Evolutionary conservation across 169 alveolate genomes (phyloP).

Genomic region (Plasmodium reichenowi): DNA sequence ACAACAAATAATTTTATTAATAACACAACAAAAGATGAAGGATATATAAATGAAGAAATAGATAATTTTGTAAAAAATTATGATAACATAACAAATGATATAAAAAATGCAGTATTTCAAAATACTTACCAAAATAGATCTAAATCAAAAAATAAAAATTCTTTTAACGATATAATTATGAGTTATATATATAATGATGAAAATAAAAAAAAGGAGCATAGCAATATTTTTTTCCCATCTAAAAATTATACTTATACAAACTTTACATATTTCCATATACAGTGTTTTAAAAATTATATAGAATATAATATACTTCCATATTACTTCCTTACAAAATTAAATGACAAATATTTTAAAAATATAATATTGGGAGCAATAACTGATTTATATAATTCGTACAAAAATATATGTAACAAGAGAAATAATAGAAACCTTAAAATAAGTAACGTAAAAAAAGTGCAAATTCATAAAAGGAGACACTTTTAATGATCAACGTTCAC

Average conservation of each 20-base stretch:
- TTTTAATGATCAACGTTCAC: conserved; percentile 5
- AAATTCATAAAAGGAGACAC: conserved; percentile 12
- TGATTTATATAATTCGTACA: conserved; percentile 44
- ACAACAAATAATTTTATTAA: neutral
- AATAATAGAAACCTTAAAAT: neutral
- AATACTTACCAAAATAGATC: conserved; percentile 1
- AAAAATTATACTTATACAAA: conserved; percentile 48
- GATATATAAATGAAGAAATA: conserved; percentile 31
- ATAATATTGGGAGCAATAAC: conserved; percentile 32
- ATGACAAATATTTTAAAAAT: conserved; percentile 45
- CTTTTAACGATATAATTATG: conserved; percentile 29
- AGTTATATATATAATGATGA: conserved; percentile 44
- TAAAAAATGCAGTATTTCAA: neutral
- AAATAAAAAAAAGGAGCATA: conserved; percentile 21
- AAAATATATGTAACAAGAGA: conserved; percentile 8
- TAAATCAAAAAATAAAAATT: conserved; percentile 13
- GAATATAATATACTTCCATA: conserved; percentile 57
- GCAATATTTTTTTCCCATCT: conserved; percentile 43
- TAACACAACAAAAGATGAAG: conserved; percentile 1
- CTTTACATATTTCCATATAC: conserved; percentile 64
- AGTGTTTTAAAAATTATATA: conserved; percentile 70
- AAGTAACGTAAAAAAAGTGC: neutral
- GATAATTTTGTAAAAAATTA: conserved; percentile 16
- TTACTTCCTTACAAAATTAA: conserved; percentile 54
- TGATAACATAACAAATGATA: conserved; percentile 22